A percentile compares a stretch with the other conserved stretches of the same genome.
Evolutionary conservation across 306 rosid genomes (phyloP).

Genomic region (Hippophae tibetana): DNA sequence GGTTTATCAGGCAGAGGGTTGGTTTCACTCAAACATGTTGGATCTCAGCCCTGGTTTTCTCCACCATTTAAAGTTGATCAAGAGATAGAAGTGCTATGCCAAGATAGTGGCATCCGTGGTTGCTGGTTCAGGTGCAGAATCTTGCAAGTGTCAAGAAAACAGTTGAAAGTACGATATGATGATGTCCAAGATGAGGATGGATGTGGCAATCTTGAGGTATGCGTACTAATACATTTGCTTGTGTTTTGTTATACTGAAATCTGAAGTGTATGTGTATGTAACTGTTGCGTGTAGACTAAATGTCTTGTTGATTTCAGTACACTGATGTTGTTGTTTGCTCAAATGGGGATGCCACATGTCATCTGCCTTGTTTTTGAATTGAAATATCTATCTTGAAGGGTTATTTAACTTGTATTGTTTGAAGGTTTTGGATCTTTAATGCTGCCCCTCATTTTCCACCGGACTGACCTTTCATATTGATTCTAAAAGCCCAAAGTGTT

Average conservation of each 20-base stretch:
- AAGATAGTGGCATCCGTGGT: conserved; percentile 98
- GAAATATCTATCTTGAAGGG: too few relatives aligned
- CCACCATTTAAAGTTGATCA: conserved; percentile 48
- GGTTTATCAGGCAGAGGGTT: conserved; percentile 37
- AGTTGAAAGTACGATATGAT: conserved; percentile 64
- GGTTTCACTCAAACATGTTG: conserved; percentile 41
- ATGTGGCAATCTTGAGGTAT: conserved; percentile 82
- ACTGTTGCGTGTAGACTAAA: neutral
- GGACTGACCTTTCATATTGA: neutral
- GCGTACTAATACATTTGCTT: conserved; percentile 1
- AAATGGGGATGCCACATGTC: too few relatives aligned
- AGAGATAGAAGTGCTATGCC: conserved; percentile 88
- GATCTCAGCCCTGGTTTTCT: conserved; percentile 39
- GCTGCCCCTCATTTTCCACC: neutral
- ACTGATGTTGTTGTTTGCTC: too few relatives aligned
- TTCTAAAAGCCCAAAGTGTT: too few relatives aligned
- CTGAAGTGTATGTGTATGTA: neutral
- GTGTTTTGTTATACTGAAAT: neutral
- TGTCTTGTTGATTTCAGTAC: too few relatives aligned
- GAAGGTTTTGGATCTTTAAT: neutral
- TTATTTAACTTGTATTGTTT: neutral
- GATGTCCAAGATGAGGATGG: conserved; percentile 89
- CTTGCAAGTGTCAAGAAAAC: conserved; percentile 56
- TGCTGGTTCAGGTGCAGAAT: conserved; percentile 98
- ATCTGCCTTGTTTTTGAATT: too few relatives aligned